A percentile compares a stretch with the other conserved stretches of the same genome.
These are phyloP conservation scores for Alternaria infectoria DNA, from an alignment of 2,329 filamentous ascomycete species.

Conservation along the genomic window DNA sequence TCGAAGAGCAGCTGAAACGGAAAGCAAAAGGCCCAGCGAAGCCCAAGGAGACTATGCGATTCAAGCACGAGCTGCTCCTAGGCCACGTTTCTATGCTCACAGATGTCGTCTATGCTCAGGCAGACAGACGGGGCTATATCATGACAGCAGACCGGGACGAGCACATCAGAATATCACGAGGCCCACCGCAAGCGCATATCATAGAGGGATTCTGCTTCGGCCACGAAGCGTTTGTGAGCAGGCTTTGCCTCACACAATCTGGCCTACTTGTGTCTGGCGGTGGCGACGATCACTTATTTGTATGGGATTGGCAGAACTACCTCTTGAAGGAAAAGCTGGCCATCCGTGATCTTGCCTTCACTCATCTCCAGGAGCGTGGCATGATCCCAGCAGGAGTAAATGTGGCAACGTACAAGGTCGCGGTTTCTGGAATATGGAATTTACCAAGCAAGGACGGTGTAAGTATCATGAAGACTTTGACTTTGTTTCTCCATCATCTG, in stretches of 20 bases:
- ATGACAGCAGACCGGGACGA: constrained; percentile 74
- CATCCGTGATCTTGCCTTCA: constrained; percentile 33
- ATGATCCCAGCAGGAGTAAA: constrained; percentile 12
- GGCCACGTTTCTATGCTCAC: constrained; percentile 97
- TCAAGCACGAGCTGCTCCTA: constrained; percentile 79
- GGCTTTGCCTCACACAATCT: constrained; percentile 69
- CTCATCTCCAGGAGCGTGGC: constrained; percentile 27
- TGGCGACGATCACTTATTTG: constrained; percentile 77
- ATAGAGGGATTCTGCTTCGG: constrained; percentile 91
- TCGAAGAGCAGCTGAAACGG: constrained; percentile 63
- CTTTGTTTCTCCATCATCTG: neutral
- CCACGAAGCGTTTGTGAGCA: constrained; percentile 83
- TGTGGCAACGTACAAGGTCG: constrained; percentile 43
- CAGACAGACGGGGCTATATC: constrained; percentile 63
- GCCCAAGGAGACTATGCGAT: constrained; percentile 59
- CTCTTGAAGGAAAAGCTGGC: constrained; percentile 62
- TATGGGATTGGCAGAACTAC: constrained; percentile 80
- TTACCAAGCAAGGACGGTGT: constrained; percentile 41
- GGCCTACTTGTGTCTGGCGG: constrained; percentile 83
- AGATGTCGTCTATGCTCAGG: constrained; percentile 65
- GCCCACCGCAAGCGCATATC: constrained; percentile 80
- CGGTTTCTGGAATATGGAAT: constrained; percentile 61
- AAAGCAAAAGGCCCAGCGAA: constrained; percentile 51
- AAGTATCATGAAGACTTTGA: constrained; percentile 46
- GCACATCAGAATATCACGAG: constrained; percentile 88